These are phyloP conservation scores for Prototheca wickerhamii DNA, from an alignment of 163 green algal genomes.

Conservation along the genomic window DNA sequence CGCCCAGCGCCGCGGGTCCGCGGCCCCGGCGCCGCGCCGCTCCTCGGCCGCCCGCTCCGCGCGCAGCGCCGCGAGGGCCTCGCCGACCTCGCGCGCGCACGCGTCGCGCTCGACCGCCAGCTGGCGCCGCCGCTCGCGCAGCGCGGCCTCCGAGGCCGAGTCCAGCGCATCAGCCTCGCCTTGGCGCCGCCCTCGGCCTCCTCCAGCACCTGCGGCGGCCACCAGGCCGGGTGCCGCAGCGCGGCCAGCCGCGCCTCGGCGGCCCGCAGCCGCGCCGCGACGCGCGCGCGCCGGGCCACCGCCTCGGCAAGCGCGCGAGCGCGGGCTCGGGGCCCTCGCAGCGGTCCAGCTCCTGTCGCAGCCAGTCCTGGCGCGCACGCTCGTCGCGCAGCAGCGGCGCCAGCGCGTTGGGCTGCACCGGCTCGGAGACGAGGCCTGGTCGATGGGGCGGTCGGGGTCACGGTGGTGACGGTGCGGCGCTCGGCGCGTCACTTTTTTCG, in stretches of 20 bases:
- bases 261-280: neutral
- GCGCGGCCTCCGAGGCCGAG: slow-evolving; percentile 10
- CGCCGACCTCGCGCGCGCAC: slow-evolving; percentile 20
- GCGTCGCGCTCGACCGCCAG: slow-evolving; percentile 16
- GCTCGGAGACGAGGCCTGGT: no score
- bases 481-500: neutral
- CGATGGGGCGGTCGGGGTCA: neutral
- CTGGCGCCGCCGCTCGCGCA: slow-evolving; percentile 23
- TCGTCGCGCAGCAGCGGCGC: slow-evolving; percentile 68
- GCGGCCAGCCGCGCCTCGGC: slow-evolving; percentile 6
- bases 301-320: slow-evolving; percentile 11
- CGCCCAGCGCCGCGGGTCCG: slow-evolving; percentile 63
- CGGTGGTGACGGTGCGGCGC: neutral
- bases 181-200: neutral
- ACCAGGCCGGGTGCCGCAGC: slow-evolving; percentile 20
- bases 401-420: slow-evolving; percentile 40
- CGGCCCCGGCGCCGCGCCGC: slow-evolving; percentile 41
- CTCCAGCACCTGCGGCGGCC: neutral
- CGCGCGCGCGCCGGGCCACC: neutral
- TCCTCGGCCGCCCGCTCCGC: slow-evolving; percentile 51
- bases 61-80: slow-evolving; percentile 27
- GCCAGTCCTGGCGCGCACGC: slow-evolving; percentile 55
- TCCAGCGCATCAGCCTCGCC: neutral
- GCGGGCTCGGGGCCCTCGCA: slow-evolving; percentile 25
- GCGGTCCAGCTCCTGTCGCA: slow-evolving; percentile 70